A percentile compares a stretch with the other conserved stretches of the same genome.
Evolutionary conservation across 352 stramenopile species (phyloP).

Genomic region (Phytophthora pseudosyringae): DNA sequence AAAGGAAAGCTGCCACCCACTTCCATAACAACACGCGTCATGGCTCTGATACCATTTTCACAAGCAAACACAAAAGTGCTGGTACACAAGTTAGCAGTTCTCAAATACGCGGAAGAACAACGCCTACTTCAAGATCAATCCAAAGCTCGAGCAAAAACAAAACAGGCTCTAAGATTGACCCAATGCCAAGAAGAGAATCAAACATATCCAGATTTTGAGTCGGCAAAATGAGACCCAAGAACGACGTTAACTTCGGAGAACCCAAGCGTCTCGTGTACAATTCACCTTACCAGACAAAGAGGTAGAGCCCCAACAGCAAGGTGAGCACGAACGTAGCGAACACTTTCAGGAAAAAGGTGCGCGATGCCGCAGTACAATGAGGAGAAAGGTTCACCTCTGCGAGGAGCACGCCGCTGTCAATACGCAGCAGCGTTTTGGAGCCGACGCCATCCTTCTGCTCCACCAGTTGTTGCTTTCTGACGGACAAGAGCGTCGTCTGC

Average conservation of each 20-base stretch:
- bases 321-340: slow-evolving; percentile 71
- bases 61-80: slow-evolving; percentile 17
- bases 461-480: slow-evolving; percentile 31
- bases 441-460: slow-evolving; percentile 24
- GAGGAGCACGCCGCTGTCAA: slow-evolving; percentile 57
- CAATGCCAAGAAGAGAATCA: slow-evolving; percentile 15
- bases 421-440: slow-evolving; percentile 27
- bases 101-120: slow-evolving; percentile 45
- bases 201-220: background rate
- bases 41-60: slow-evolving; percentile 52
- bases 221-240: background rate
- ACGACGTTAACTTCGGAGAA: background rate
- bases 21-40: slow-evolving; percentile 36
- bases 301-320: slow-evolving; percentile 56
- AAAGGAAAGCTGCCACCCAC: slow-evolving; percentile 55
- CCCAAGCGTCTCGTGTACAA: background rate
- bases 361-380: slow-evolving; percentile 52
- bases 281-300: slow-evolving; percentile 43
- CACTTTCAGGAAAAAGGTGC: slow-evolving; percentile 75
- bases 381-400: slow-evolving; percentile 53
- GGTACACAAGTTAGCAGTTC: slow-evolving; percentile 30
- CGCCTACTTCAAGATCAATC: slow-evolving; percentile 23
- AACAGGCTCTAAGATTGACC: slow-evolving; percentile 6
- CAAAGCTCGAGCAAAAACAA: slow-evolving; percentile 17
- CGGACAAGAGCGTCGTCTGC: slow-evolving; percentile 43